Base-by-base conservation (phyloP, 2,329 filamentous ascomycete species). In the Aspergillus ochraceus region DNA sequence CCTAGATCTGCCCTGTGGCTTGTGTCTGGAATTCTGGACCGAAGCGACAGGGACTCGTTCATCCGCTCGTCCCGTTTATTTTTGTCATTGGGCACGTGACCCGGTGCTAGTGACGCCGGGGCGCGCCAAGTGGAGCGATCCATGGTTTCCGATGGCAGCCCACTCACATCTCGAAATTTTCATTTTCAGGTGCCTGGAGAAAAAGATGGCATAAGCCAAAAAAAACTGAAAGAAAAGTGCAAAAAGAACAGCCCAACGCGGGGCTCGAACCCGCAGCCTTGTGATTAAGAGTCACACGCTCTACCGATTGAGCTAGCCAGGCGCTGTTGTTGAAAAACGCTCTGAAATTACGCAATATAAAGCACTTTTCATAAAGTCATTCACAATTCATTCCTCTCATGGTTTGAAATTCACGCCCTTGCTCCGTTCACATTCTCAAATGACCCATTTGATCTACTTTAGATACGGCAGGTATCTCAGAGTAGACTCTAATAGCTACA, bases 301-400 rank as follows among this genome's bases (percentile, higher is more conserved):
- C 74, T 79, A 78, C 71, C 78, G 76, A 80, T 80, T 80, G 78
- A 80, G 78, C 78, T 79, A 79, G 74, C 76, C 77, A 75, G 71
- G 77, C 77, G 36, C 36, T 42, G 36, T 42, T 42, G 17, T 36
- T 36, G 32, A 14, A 29, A 24, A 5, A 24, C 1, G 24, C 5
- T 24, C 24, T 24, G 5, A 24, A 24, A 5, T 6, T 24, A 24
- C 6, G 24, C 24, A 24, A 1, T 24, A 24, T 24, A 24, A 6
- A 5, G 24, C 24, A 5, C 1, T 5, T 24, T 24, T 1, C 4
- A 6, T 24, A 24, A 24, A 24, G 26, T 29, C 11, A 36, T 36
- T 36, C 32, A 36, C 32, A 4, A 36, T 36, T 36, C 32, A 14
- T 10, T 14, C 11, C 32, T 10, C 32, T 36, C 11, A 12, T 8